phyloP scores from a whole-genome alignment of 2,329 filamentous ascomycete genomes.

The Colletotrichum sp. region DNA sequence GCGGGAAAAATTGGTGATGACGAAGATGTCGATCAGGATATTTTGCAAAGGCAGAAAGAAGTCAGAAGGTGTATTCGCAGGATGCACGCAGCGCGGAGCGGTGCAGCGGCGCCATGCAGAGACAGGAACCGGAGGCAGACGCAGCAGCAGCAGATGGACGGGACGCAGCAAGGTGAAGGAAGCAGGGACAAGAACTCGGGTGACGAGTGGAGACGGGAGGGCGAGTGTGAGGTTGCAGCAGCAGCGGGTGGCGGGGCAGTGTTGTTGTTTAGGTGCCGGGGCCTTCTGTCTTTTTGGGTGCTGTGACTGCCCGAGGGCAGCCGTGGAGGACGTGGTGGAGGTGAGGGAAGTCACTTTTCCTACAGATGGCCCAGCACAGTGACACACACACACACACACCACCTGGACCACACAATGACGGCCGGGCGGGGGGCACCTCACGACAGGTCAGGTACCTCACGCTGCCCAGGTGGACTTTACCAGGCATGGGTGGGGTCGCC shows the following conservation, averaged over 20 bases:
- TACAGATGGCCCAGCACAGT: background rate
- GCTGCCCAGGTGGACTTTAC: no score
- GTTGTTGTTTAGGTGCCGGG: slow-evolving; percentile 1
- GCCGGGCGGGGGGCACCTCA: no score
- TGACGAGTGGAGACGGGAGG: background rate
- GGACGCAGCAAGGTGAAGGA: background rate
- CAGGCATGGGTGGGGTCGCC: background rate
- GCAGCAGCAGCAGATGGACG: background rate
- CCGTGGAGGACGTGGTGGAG: background rate
- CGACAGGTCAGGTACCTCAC: no score
- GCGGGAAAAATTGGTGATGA: background rate
- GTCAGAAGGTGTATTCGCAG: background rate
- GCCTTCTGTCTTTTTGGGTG: background rate
- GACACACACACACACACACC: background rate
- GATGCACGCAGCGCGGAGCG: slow-evolving; percentile 6
- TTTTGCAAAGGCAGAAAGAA: background rate
- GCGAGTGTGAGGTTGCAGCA: background rate
- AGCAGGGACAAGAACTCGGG: background rate
- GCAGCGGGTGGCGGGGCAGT: background rate
- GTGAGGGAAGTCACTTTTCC: background rate
- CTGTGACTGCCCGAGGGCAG: background rate
- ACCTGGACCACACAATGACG: background rate
- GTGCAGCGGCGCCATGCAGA: slow-evolving; percentile 10
- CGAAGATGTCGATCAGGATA: background rate
- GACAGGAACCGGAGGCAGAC: background rate